Conservation (phyloP, 164 flowering plant species). For the Vitis vinifera region ASM3070453v1 NC_081822.1:7031501-7032000, state of each 20-base stretch:
- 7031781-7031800: constrained; percentile 21
- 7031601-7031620: constrained; percentile 54
- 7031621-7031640: constrained; percentile 41
- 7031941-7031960: constrained; percentile 17
- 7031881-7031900: constrained; percentile 4
- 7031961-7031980: constrained; percentile 26
- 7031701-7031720: constrained; percentile 19
- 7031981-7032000: constrained; percentile 21
- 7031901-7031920: not conserved
- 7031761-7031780: constrained; percentile 27
- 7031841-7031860: constrained; percentile 21
- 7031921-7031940: not conserved
- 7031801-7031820: constrained; percentile 22
- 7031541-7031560: constrained; percentile 22
- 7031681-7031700: constrained; percentile 13
- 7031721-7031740: constrained; percentile 22
- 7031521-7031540: constrained; percentile 42
- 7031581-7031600: constrained; percentile 39
- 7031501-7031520: constrained; percentile 19
- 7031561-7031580: constrained; percentile 6
- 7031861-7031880: constrained; percentile 9
- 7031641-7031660: constrained; percentile 8
- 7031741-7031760: constrained; percentile 27
- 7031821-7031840: constrained; percentile 30
- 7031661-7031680: constrained; percentile 22